Conservation (phyloP, 768 basidiomycete species). For the Russula ochroleuca region DNA sequence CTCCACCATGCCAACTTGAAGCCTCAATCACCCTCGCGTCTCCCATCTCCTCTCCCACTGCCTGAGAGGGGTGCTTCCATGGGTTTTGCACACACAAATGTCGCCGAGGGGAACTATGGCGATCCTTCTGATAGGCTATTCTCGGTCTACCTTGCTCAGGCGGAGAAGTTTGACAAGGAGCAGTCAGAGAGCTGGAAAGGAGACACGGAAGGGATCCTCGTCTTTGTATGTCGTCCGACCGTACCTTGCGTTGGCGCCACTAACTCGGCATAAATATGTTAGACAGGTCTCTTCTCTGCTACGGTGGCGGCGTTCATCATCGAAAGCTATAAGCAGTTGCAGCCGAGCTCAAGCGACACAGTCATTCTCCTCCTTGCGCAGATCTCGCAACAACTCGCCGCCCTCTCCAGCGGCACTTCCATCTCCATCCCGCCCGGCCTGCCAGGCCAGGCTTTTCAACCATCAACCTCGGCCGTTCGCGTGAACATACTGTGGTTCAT, state of each 20-base stretch:
- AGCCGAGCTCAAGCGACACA: constrained; percentile 17
- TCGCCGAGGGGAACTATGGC: constrained; percentile 13
- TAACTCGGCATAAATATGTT: background rate
- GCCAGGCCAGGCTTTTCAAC: constrained; percentile 3
- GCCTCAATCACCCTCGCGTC: background rate
- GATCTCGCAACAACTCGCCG: constrained; percentile 25
- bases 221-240: constrained; percentile 24
- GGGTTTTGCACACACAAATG: background rate
- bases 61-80: background rate
- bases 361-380: constrained; percentile 19
- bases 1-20: background rate
- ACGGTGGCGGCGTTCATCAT: constrained; percentile 30
- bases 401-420: constrained; percentile 7
- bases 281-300: constrained; percentile 33
- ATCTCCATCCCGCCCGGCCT: constrained; percentile 11
- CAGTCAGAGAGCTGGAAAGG: constrained; percentile 26
- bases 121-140: constrained; percentile 21
- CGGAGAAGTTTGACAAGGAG: constrained; percentile 23
- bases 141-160: constrained; percentile 24
- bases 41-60: background rate
- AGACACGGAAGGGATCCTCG: constrained; percentile 27
- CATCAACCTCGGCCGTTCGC: constrained; percentile 14
- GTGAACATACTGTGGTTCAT: constrained; percentile 25
- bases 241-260: background rate
- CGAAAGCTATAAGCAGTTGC: constrained; percentile 28